Percentiles rank a stretch among this genome's conserved stretches.
phyloP scores from a whole-genome alignment of 1,139 yeast species.

The Hyphopichia khmerensis region DNA sequence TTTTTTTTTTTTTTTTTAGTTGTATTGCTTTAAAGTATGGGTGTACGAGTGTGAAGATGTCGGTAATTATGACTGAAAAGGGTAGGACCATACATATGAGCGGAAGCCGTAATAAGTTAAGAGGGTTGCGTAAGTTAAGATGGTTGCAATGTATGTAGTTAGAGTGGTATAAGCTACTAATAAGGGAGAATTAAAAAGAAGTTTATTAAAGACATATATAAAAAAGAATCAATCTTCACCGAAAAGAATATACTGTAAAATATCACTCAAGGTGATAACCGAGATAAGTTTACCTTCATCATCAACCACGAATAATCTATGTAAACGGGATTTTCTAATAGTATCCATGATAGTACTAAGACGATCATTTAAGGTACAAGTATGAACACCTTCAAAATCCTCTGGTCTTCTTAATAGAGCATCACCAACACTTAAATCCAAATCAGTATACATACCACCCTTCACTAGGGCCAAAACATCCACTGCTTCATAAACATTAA shows the following conservation, averaged over 20 bases:
- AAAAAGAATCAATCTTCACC: constrained; percentile 48
- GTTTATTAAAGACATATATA: background rate
- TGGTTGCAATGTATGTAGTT: no score
- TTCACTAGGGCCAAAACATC: constrained; percentile 91
- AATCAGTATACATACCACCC: constrained; percentile 91
- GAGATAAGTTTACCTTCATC: constrained; percentile 74
- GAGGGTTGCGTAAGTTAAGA: no score
- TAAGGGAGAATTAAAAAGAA: no score
- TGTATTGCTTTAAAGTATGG: no score
- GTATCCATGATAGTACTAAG: constrained; percentile 92
- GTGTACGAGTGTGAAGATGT: no score
- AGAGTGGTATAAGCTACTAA: no score
- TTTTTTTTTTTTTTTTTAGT: no score
- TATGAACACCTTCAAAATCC: constrained; percentile 97
- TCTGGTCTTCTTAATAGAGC: constrained; percentile 93
- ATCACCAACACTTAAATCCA: constrained; percentile 91
- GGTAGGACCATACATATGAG: no score
- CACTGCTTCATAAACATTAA: constrained; percentile 94
- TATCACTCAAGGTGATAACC: constrained; percentile 89
- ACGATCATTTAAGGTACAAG: constrained; percentile 87
- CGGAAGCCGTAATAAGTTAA: no score
- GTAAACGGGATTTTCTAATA: constrained; percentile 85
- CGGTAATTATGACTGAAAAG: no score
- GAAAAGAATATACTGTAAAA: constrained; percentile 75
- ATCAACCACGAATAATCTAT: constrained; percentile 90